Evolutionary conservation across 192 early-diverging fungal species (phyloP).

Genomic region (Dissophora globulifera): DNA sequence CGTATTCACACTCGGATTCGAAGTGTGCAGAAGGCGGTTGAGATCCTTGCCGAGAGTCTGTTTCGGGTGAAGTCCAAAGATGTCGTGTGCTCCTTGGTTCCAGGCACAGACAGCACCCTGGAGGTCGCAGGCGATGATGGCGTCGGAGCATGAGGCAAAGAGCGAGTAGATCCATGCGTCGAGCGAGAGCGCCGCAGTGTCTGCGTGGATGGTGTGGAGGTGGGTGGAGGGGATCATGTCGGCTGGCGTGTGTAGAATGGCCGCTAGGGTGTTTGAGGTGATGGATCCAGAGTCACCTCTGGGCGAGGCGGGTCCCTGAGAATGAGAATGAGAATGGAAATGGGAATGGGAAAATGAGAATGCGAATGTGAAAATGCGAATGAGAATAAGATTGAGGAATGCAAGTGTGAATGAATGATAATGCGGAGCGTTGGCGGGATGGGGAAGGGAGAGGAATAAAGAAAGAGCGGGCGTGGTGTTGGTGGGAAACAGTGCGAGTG

Average conservation of each 20-base stretch:
- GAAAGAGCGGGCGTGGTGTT: too few relatives aligned
- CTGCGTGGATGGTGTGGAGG: neutral
- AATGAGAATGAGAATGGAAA: too few relatives aligned
- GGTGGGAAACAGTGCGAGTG: too few relatives aligned
- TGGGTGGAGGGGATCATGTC: conserved; percentile 8
- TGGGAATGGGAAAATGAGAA: too few relatives aligned
- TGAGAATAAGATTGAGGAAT: too few relatives aligned
- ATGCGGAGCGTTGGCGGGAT: too few relatives aligned
- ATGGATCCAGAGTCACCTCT: too few relatives aligned
- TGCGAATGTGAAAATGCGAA: too few relatives aligned
- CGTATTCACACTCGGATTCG: neutral
- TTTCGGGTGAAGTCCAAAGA: conserved; percentile 32
- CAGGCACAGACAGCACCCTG: conserved; percentile 35
- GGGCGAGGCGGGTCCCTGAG: too few relatives aligned
- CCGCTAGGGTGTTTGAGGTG: too few relatives aligned
- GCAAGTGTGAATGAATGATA: too few relatives aligned
- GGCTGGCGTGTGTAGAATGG: neutral
- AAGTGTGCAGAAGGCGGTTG: conserved; percentile 1
- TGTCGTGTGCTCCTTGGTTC: conserved; percentile 21
- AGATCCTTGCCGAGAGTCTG: conserved; percentile 42
- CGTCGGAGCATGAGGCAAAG: conserved; percentile 24
- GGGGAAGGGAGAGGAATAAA: too few relatives aligned
- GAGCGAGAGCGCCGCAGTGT: neutral
- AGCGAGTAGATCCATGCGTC: conserved; percentile 36
- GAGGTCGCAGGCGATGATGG: conserved; percentile 44